Base-by-base conservation (phyloP, 1,139 yeast species). In the Candida freyschussii region DNA sequence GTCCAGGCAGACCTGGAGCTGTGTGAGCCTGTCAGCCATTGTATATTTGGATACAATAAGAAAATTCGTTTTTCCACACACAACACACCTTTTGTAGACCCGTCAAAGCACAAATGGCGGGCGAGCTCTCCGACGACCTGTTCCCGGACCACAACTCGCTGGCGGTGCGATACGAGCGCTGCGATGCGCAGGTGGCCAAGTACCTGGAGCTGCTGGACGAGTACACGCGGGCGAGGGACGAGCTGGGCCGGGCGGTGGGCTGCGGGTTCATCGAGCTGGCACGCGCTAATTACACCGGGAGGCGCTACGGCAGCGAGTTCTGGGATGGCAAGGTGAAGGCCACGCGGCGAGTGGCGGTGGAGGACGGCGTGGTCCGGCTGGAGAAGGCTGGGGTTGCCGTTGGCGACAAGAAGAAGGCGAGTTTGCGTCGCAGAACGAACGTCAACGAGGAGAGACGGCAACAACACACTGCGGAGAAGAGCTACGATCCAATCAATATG, bases 1-100 rank as follows among this genome's bases (percentile, higher is more conserved):
- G 59, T 91, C 98, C 29, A 91, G 65, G 48, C 97, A 87, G 28
- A 84, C 73, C 55, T 91, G 98, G 21, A 91, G 71, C 56, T 91
- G 98, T 2, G 97, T 87, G 24, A 91, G 66, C 51, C 97, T 66
- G 60, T 91, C 98, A 0, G 95, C 69, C 84, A 78, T 78, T 23
- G 11, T 13, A 9, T 18, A 18, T 18, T 8, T 18, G 21, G 21
- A n/a, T n/a, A n/a, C n/a, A n/a, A n/a, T n/a, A n/a, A n/a, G n/a
- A n/a, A n/a, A n/a, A n/a, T n/a, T n/a, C n/a, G n/a, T n/a, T n/a
- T n/a, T n/a, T n/a, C n/a, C n/a, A n/a, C n/a, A n/a, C n/a, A n/a
- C n/a, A n/a, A n/a, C n/a, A n/a, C n/a, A n/a, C n/a, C n/a, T n/a
- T n/a, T n/a, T n/a, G n/a, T n/a, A n/a, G n/a, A n/a, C n/a, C n/a